Conservation (phyloP, 1,284 basidiomycete species). For the Stereum hirsutum region DNA sequence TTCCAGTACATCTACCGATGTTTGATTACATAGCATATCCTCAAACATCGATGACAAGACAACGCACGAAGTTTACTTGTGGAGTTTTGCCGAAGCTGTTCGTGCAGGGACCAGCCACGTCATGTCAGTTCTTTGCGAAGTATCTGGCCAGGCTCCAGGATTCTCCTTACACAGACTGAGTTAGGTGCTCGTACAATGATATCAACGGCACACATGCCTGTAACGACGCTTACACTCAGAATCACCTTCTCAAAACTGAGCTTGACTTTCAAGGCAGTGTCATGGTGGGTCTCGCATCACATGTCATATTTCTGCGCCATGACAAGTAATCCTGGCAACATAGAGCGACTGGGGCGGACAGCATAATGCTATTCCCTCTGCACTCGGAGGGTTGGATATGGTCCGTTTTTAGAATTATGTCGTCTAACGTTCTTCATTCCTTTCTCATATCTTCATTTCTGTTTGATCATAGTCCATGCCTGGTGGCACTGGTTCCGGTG, state of each 20-base stretch:
- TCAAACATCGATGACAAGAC: conserved; percentile 76
- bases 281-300: no score
- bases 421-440: no score
- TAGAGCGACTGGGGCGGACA: conserved; percentile 66
- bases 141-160: no score
- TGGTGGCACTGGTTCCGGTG: conserved; percentile 56
- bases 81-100: conserved; percentile 65
- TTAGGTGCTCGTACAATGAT: background rate
- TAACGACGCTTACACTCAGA: conserved; percentile 68
- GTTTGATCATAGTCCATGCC: no score
- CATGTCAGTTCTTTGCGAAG: conserved; percentile 65
- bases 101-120: conserved; percentile 68
- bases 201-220: conserved; percentile 78
- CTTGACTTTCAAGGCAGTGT: conserved; percentile 80
- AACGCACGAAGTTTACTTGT: conserved; percentile 65
- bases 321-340: background rate
- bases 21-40: no score
- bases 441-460: no score
- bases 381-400: conserved; percentile 66
- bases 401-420: no score
- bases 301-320: no score
- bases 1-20: no score
- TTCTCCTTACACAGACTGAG: background rate
- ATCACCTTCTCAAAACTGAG: conserved; percentile 73
- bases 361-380: conserved; percentile 47